Evolutionary conservation across 2,329 filamentous ascomycete genomes (phyloP), one percentile per base, ranked within the genome.

Genomic region (Alternaria triticimaculans): DNA sequence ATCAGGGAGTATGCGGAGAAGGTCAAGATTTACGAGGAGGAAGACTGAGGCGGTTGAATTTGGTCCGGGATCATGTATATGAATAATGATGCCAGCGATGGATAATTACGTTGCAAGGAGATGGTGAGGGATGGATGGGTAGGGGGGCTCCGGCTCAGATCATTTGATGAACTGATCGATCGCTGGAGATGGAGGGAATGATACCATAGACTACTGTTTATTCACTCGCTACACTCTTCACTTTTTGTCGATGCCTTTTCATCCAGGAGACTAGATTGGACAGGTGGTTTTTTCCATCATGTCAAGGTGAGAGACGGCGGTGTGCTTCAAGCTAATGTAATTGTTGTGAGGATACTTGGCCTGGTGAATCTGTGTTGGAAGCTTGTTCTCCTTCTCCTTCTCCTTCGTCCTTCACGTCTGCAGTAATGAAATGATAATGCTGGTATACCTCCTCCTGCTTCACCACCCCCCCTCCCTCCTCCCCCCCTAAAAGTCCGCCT

Each of bases 1-100:
- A 98, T 99, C 65, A 82, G 81, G 37, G 87, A 93, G 73, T 97
- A 97, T 79, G 89, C 94, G 0, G 90, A 91, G 33, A 93, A 89
- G 72, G 92, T 97, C 25, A 89, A 92, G 82, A 89, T 98, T 49
- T 92, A 88, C 70, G 92, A 96, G 74, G 76, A 82, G 21, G 60
- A 63, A 30, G 55, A 58, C 9, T 59, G 25, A 48, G 11, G 28
- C 11, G 11, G 26, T 28, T 12, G 26, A 28, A 28, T 12, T 28
- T 28, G 26, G 25, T 10, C 25, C 25, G 26, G 26, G 28, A 30
- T 12, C 28, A 12, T 12, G 4, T 20, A 14, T 50, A 46, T 30
- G 10, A 21, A 14, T 57, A 15, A 18, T 3, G 6, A 30, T 12
- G 26, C 8, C 11, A 8, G 18, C 6, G 26, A 33, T 33, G 30